Percentiles rank a stretch among this genome's conserved stretches.
These are phyloP conservation scores for Schizosaccharomyces japonicus DNA, from an alignment of 805 yeast genomes.

Conservation along the genomic window DNA sequence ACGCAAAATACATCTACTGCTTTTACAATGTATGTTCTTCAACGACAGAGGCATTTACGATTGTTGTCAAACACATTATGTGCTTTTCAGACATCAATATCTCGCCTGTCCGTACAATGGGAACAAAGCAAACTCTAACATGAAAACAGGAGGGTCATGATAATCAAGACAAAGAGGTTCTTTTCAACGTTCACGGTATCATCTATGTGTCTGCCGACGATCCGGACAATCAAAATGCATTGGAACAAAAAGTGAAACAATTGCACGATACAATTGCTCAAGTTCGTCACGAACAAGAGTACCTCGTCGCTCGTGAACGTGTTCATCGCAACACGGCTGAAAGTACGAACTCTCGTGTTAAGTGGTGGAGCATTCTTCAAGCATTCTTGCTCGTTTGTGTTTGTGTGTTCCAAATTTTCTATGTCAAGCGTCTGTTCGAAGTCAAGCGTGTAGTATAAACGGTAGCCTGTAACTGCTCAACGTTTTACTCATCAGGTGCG, in stretches of 20 bases:
- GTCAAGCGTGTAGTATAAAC: constrained; percentile 72
- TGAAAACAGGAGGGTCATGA: neutral
- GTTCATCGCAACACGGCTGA: constrained; percentile 97
- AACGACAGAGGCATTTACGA: neutral
- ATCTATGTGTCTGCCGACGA: constrained; percentile 61
- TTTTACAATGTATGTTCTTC: constrained; percentile 21
- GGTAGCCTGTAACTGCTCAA: too few species aligned
- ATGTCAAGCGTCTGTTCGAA: constrained; percentile 83
- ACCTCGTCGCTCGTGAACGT: constrained; percentile 86
- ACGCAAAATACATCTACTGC: constrained; percentile 69
- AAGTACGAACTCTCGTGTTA: constrained; percentile 85
- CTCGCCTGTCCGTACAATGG: constrained; percentile 33
- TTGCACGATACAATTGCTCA: constrained; percentile 56
- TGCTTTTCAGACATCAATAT: neutral
- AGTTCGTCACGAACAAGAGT: constrained; percentile 71
- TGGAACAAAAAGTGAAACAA: constrained; percentile 63
- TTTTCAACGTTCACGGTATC: constrained; percentile 86
- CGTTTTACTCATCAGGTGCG: too few species aligned
- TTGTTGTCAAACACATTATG: neutral
- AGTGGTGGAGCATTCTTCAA: constrained; percentile 94
- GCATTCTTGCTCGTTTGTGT: constrained; percentile 61
- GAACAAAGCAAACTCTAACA: constrained; percentile 36
- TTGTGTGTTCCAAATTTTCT: constrained; percentile 80
- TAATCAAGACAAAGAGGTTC: constrained; percentile 45
- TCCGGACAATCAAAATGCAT: constrained; percentile 29